Evolutionary conservation across 805 yeast genomes (phyloP), one percentile per base, ranked within the genome.

Genomic region (Myxozyma kluyveri): DNA sequence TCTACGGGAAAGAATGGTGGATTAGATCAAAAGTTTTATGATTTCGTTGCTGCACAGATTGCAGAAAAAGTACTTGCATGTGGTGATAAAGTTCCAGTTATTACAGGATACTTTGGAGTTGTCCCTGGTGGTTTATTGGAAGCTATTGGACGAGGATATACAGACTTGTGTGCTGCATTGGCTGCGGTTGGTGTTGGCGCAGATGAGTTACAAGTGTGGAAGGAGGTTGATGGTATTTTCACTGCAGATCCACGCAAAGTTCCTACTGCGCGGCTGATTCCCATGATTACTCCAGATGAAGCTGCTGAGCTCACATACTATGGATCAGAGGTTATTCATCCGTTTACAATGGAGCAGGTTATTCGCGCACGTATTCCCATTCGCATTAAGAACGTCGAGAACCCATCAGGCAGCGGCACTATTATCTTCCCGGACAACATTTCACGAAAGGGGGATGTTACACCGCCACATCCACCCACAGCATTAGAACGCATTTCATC

Each of bases 341-440:
- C 99, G 2, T 90, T 93, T 75, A 93, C 99, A 21, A 93, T 93
- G 99, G 98, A 91, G 72, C 99, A 93, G 73, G 99, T 91, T 52
- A 93, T 93, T 63, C 82, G 83, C 62, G 97, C 97, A 22, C 87
- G 84, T 67, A 93, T 93, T 66, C 99, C 99, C 42, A 93, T 93
- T 67, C 81, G 97, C 67, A 93, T 93, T 65, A 93, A 93, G 70
- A 93, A 93, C 69, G 99, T 93, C 49, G 90, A 82, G 70, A 91
- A 91, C 69, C 97, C 98, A 46, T 68, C 67, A n/a, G 98, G 98
- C 42, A 78, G 77, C 43, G 99, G 99, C 61, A 93, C 99, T 17
- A 79, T 91, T 57, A 89, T 93, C 39, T 93, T 86, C 69, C 99
- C 99, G 1, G 96, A 87, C 67, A 84, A 88, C 67, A 71, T 87